Evolutionary conservation across 345 rosid genomes (phyloP), one percentile per base, ranked within the genome.

Genomic region (Schrenkiella parvula): DNA sequence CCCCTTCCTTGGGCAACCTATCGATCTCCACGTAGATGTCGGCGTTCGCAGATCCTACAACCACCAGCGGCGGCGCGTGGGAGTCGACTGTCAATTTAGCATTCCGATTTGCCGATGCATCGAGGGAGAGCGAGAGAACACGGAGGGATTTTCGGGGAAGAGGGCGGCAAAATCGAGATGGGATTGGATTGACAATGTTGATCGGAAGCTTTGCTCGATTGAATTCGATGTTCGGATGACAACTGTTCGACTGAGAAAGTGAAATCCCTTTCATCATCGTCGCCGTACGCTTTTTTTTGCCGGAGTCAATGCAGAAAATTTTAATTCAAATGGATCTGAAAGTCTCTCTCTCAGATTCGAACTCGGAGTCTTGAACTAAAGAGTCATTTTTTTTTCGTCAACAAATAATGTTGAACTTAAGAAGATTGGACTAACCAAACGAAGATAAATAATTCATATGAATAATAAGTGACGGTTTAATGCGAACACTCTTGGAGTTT

Each of bases 41-140:
- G 32, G 88, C 90, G 66, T 95, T 95, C 22, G 97, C 97, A 17
- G 96, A 95, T 13, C 99, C 97, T 14, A 91, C 93, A 0, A 95
- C 97, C 5, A 89, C 92, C 2, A 95, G 64, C 1, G 97, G 97
- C 2, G 87, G 89, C 26, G 71, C 28, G 52, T 54, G 38, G 31
- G 71, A 3, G 2, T 42, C 9, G 0, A 3, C 2, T 1, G 62
- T n/a, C 7, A 44, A 38, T 74, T 51, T 59, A 14, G 80, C 56
- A 66, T 69, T 25, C 28, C 70, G 81, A 55, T 29, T 54, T 25
- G 68, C 62, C 29, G 72, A 53, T 22, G 62, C 70, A 28, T 81
- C 78, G 4, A 75, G 26, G 71, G 86, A 72, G 18, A 80, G 71
- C 0, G 89, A 69, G 66, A 74, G 85, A 55, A 75, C 71, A 15